Evolutionary conservation across 768 basidiomycete genomes (phyloP).

Genomic region (Hirschioporus abietinus): DNA sequence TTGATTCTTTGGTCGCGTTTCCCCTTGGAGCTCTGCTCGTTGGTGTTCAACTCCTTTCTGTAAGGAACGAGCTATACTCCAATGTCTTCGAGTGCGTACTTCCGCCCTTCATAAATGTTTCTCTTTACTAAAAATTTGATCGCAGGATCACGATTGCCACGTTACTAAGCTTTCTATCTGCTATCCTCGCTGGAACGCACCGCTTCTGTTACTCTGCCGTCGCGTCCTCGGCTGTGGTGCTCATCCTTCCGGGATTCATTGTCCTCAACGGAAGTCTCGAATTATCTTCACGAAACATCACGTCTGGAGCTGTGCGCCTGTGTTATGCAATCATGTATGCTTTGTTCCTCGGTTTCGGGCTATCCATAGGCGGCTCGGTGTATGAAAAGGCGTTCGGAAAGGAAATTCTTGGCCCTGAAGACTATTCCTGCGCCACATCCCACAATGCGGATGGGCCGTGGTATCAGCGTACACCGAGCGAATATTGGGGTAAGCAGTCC

Average conservation of each 20-base stretch:
- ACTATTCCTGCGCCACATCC: constrained; percentile 53
- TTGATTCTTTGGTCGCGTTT: constrained; percentile 67
- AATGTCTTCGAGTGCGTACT: constrained; percentile 67
- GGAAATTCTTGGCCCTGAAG: constrained; percentile 43
- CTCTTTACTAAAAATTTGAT: not conserved
- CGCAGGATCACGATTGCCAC: constrained; percentile 73
- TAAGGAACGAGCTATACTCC: constrained; percentile 71
- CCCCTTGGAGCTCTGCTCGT: constrained; percentile 76
- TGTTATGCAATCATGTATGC: constrained; percentile 79
- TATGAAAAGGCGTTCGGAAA: constrained; percentile 52
- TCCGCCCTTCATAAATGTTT: not conserved
- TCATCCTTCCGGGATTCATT: constrained; percentile 77
- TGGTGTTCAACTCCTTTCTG: constrained; percentile 63
- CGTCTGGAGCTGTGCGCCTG: constrained; percentile 78
- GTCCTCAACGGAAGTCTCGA: constrained; percentile 73
- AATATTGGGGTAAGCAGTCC: constrained; percentile 58
- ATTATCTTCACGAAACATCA: constrained; percentile 73
- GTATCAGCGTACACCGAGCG: constrained; percentile 67
- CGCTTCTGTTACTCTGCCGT: constrained; percentile 78
- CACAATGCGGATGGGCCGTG: constrained; percentile 59
- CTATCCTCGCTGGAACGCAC: constrained; percentile 62
- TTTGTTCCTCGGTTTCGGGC: constrained; percentile 74
- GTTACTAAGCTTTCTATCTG: constrained; percentile 73
- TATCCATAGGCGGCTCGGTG: constrained; percentile 71
- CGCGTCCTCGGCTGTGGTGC: constrained; percentile 69